Conservation (phyloP, 192 early-diverging fungal species). For the Pilobolus umbonatus region DNA sequence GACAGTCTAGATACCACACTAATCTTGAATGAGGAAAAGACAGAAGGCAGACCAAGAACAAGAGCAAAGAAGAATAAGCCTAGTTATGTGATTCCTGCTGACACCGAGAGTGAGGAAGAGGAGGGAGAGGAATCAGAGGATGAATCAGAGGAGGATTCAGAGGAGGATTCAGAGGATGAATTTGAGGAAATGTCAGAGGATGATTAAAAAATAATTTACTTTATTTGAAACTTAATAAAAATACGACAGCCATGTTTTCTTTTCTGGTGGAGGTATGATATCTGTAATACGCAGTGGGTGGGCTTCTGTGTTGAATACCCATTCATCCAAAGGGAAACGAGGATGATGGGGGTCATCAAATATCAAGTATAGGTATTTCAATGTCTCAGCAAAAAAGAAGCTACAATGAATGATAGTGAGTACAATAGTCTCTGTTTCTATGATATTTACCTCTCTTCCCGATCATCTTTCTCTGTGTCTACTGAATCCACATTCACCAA, state of each 20-base stretch:
- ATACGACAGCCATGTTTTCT: neutral
- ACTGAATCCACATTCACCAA: conserved; percentile 33
- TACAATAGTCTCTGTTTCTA: neutral
- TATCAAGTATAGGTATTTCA: conserved; percentile 93
- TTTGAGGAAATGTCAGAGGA: neutral
- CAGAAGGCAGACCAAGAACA: neutral
- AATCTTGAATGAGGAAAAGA: conserved; percentile 19
- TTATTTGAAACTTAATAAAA: neutral
- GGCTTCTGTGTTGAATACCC: conserved; percentile 94
- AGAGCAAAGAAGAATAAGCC: neutral
- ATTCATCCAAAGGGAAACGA: conserved; percentile 65
- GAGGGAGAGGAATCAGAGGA: conserved; percentile 15
- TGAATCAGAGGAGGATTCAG: neutral
- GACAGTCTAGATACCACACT: conserved; percentile 36
- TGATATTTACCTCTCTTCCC: conserved; percentile 46
- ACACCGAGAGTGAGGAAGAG: conserved; percentile 17
- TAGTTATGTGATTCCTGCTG: conserved; percentile 11
- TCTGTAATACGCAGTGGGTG: conserved; percentile 64
- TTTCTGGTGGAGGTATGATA: conserved; percentile 10
- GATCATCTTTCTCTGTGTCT: conserved; percentile 34
- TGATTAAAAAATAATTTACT: neutral
- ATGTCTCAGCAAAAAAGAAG: conserved; percentile 92
- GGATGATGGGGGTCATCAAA: conserved; percentile 56
- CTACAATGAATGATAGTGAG: conserved; percentile 21
- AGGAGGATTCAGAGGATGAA: neutral